phyloP scores from a whole-genome alignment of 2,329 filamentous ascomycete species.

The Aspergillus fischeri region DNA sequence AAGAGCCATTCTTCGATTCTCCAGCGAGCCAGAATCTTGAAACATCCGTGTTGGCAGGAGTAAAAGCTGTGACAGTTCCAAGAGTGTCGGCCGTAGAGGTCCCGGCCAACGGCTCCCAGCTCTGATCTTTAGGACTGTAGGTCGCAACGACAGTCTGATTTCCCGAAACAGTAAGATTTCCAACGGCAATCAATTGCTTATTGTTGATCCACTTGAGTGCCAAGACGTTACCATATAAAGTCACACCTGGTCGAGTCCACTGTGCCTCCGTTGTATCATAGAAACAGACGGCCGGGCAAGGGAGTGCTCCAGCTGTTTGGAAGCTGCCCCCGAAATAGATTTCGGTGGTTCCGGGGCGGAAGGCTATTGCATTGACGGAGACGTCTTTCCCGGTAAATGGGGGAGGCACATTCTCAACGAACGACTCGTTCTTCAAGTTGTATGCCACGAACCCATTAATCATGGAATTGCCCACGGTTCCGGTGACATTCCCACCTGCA shows the following conservation, averaged over 20 bases:
- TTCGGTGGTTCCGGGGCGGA: slow-evolving; percentile 65
- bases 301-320: slow-evolving; percentile 73
- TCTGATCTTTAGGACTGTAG: slow-evolving; percentile 65
- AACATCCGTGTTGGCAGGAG: slow-evolving; percentile 66
- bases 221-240: slow-evolving; percentile 66
- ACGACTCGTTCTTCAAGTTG: slow-evolving; percentile 63
- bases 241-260: slow-evolving; percentile 76
- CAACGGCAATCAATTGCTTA: slow-evolving; percentile 70
- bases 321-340: slow-evolving; percentile 87
- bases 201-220: slow-evolving; percentile 72
- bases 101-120: slow-evolving; percentile 60
- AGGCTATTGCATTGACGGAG: slow-evolving; percentile 71
- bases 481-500: slow-evolving; percentile 76
- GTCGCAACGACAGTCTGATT: slow-evolving; percentile 65
- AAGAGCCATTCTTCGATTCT: slow-evolving; percentile 60
- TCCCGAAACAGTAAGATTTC: slow-evolving; percentile 66
- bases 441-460: slow-evolving; percentile 77
- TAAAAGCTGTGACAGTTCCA: slow-evolving; percentile 73
- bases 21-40: slow-evolving; percentile 81
- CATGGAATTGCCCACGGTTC: slow-evolving; percentile 56
- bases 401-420: slow-evolving; percentile 66
- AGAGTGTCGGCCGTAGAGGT: slow-evolving; percentile 55
- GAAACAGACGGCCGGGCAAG: slow-evolving; percentile 76
- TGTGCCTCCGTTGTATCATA: slow-evolving; percentile 67
- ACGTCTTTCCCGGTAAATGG: slow-evolving; percentile 66